phyloP scores from a whole-genome alignment of 768 basidiomycete species.

The Amanita exitialis region DNA sequence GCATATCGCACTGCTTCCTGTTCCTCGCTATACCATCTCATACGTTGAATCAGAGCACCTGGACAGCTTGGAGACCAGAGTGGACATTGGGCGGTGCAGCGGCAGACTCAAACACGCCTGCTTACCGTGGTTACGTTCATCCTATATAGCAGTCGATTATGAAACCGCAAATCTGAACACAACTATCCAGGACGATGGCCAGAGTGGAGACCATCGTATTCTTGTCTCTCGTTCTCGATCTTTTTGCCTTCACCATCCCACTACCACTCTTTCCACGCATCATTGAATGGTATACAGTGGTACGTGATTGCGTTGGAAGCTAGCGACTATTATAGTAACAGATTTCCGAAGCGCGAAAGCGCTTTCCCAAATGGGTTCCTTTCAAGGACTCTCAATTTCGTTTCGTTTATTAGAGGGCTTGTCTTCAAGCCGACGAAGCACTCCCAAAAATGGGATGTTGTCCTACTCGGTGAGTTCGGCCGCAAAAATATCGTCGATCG shows the following conservation, averaged over 20 bases:
- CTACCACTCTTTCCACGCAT: slow-evolving; percentile 98
- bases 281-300: slow-evolving; percentile 84
- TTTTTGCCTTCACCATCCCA: slow-evolving; percentile 87
- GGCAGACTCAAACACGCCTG: background rate
- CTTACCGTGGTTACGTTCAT: background rate
- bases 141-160: background rate
- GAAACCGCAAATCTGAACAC: background rate
- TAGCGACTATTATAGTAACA: slow-evolving; percentile 3
- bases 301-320: slow-evolving; percentile 20
- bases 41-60: background rate
- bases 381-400: slow-evolving; percentile 55
- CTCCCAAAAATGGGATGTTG: slow-evolving; percentile 84
- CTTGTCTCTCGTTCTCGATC: slow-evolving; percentile 81
- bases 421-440: slow-evolving; percentile 51
- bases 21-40: background rate
- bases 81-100: background rate
- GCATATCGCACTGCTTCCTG: background rate
- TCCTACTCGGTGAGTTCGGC: slow-evolving; percentile 64
- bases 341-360: slow-evolving; percentile 48
- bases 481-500: background rate
- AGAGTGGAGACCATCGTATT: slow-evolving; percentile 81
- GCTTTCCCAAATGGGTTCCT: slow-evolving; percentile 64
- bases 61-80: background rate
- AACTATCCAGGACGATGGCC: slow-evolving; percentile 29
- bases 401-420: slow-evolving; percentile 55